Evolutionary conservation across 2,329 filamentous ascomycete genomes (phyloP).

Genomic region (Pseudogymnoascus sp.): DNA sequence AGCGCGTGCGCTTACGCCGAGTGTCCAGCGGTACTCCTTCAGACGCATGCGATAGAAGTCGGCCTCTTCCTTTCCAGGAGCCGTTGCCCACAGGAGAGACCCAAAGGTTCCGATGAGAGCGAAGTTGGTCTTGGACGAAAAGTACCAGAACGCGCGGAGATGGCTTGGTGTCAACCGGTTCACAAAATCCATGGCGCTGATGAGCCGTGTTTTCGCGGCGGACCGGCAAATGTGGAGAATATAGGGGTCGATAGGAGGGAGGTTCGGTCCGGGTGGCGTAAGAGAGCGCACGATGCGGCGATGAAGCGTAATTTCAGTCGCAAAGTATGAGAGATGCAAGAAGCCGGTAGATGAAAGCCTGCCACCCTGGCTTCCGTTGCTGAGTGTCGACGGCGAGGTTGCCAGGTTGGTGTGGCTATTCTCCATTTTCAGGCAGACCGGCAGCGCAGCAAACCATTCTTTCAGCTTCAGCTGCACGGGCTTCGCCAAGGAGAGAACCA

Average conservation of each 20-base stretch:
- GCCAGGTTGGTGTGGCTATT: slow-evolving; percentile 28
- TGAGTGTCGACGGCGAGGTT: slow-evolving; percentile 35
- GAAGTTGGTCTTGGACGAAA: slow-evolving; percentile 83
- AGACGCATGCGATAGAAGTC: slow-evolving; percentile 85
- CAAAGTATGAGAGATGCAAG: slow-evolving; percentile 86
- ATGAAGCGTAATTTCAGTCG: slow-evolving; percentile 88
- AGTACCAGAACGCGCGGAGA: slow-evolving; percentile 88
- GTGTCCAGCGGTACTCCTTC: slow-evolving; percentile 88
- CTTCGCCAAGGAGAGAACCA: slow-evolving; percentile 69
- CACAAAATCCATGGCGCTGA: slow-evolving; percentile 95
- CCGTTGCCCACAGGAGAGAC: slow-evolving; percentile 80
- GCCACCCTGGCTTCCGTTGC: slow-evolving; percentile 11
- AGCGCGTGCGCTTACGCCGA: slow-evolving; percentile 76
- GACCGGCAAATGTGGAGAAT: slow-evolving; percentile 87
- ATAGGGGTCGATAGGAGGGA: slow-evolving; percentile 60
- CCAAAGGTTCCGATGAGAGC: slow-evolving; percentile 93
- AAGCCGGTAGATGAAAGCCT: slow-evolving; percentile 61
- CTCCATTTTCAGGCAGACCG: slow-evolving; percentile 59
- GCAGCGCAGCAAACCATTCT: slow-evolving; percentile 69
- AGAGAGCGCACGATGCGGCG: slow-evolving; percentile 83
- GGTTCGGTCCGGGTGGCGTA: slow-evolving; percentile 33
- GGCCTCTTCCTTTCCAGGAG: slow-evolving; percentile 78
- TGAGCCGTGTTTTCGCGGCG: slow-evolving; percentile 86
- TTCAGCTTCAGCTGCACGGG: slow-evolving; percentile 77
- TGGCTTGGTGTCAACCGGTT: slow-evolving; percentile 84